phyloP scores from a whole-genome alignment of 2,329 filamentous ascomycete genomes.

The Curvularia sp. region DNA sequence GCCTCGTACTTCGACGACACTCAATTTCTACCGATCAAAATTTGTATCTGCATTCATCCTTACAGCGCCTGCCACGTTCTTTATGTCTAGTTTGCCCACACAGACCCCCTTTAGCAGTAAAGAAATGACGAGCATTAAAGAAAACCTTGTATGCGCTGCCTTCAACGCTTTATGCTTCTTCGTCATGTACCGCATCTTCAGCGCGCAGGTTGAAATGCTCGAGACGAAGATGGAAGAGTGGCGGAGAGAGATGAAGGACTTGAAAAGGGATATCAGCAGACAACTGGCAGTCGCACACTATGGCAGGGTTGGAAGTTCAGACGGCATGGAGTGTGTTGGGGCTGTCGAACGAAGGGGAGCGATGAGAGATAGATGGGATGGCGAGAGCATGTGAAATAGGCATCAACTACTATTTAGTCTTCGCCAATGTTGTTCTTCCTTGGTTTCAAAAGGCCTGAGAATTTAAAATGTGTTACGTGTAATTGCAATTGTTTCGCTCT shows the following conservation, averaged over 20 bases:
- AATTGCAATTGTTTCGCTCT: no score
- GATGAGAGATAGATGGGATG: background rate
- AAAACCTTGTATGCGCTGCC: background rate
- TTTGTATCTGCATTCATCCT: background rate
- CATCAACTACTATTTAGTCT: background rate
- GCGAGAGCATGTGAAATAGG: background rate
- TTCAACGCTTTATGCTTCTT: constrained; percentile 5
- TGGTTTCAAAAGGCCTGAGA: no score
- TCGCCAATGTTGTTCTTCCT: background rate
- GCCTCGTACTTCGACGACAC: background rate
- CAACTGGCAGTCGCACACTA: background rate
- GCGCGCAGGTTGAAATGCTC: background rate
- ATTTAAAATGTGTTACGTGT: no score
- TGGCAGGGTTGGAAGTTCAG: background rate
- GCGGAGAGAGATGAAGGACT: background rate
- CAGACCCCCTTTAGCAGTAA: background rate
- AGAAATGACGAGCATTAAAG: background rate
- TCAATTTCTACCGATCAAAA: background rate
- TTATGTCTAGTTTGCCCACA: background rate
- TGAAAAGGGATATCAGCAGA: background rate
- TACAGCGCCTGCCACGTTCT: background rate
- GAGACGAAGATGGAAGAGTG: background rate
- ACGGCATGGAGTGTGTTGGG: background rate
- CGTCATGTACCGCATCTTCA: constrained; percentile 6
- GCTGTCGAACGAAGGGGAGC: background rate